Conservation (phyloP, 2,329 filamentous ascomycete species). For the Aaosphaeria arxii region DNA sequence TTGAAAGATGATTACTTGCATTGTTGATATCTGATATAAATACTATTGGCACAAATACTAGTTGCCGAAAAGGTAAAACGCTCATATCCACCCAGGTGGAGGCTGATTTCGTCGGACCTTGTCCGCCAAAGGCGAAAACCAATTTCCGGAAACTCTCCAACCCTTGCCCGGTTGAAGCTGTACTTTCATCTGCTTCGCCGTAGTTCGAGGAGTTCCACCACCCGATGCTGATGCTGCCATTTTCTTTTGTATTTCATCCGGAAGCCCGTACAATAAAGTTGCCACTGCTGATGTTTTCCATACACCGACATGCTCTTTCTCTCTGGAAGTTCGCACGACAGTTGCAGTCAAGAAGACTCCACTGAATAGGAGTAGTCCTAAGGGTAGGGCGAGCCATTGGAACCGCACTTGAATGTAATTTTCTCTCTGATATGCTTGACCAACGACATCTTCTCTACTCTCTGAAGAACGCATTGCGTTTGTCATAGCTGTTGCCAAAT, state of each 20-base stretch:
- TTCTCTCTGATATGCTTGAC: constrained; percentile 7
- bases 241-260: constrained; percentile 9
- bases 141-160: background rate
- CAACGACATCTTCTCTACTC: constrained; percentile 8
- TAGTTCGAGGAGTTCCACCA: constrained; percentile 1
- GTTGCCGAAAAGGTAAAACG: no score
- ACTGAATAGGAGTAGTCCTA: constrained; percentile 10
- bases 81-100: background rate
- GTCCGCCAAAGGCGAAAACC: background rate
- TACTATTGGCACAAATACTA: no score
- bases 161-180: background rate
- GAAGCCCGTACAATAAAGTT: constrained; percentile 11
- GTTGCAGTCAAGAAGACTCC: constrained; percentile 17
- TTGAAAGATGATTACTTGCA: no score
- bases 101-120: background rate
- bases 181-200: background rate
- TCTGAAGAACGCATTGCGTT: constrained; percentile 13
- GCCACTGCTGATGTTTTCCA: constrained; percentile 21
- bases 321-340: constrained; percentile 13
- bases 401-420: constrained; percentile 20
- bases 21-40: no score
- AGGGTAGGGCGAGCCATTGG: constrained; percentile 22
- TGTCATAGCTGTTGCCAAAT: constrained; percentile 14
- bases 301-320: constrained; percentile 13
- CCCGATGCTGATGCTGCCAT: constrained; percentile 4